Conservation (phyloP, 495 filamentous ascomycete species). For the Penicillium fimorum region DNA sequence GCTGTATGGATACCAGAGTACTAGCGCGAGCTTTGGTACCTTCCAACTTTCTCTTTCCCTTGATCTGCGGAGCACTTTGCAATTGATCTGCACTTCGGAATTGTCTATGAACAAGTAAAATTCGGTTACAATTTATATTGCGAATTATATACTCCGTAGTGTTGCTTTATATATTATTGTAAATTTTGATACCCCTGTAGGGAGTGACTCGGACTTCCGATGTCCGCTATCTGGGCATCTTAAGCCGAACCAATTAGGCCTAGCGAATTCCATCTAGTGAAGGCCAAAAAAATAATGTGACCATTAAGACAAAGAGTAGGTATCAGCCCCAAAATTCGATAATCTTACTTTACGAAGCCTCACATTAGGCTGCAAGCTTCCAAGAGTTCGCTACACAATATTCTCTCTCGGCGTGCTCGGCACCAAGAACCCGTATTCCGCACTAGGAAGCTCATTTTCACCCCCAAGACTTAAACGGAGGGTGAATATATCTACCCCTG, state of each 20-base stretch:
- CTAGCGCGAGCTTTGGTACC: neutral
- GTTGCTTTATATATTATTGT: neutral
- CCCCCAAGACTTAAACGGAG: neutral
- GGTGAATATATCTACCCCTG: neutral
- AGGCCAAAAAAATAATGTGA: neutral
- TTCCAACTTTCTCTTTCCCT: neutral
- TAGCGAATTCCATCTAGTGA: neutral
- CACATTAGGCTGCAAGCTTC: neutral
- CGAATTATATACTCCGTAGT: no score
- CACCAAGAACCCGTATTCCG: conserved; percentile 1
- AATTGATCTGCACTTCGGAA: neutral
- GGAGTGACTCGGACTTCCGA: neutral
- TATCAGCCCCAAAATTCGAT: conserved; percentile 3
- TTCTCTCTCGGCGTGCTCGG: neutral
- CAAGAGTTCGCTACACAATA: neutral
- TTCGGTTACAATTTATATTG: no score
- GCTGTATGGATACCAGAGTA: neutral
- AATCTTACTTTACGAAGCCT: neutral
- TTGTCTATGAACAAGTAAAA: no score
- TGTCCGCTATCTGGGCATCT: neutral
- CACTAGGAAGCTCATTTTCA: neutral
- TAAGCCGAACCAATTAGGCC: neutral
- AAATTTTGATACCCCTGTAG: neutral
- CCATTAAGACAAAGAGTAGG: neutral
- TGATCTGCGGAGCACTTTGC: neutral